Conservation (phyloP, 306 rosid species). For the Fragaria nilgerrensis region DNA sequence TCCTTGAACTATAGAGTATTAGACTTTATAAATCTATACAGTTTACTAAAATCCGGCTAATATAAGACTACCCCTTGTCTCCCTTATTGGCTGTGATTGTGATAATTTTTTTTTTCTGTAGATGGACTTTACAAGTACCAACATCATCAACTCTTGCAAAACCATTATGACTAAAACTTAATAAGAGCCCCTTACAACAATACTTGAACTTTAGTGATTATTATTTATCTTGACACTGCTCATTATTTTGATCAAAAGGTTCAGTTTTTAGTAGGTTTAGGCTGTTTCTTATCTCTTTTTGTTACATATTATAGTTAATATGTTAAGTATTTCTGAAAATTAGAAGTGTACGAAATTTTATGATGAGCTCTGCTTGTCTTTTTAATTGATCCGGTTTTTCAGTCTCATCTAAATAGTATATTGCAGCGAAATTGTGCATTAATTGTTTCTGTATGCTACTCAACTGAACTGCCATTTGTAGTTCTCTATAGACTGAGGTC, state of each 20-base stretch:
- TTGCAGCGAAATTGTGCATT: neutral
- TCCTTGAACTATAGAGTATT: constrained; percentile 33
- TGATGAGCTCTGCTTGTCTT: neutral
- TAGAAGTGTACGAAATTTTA: neutral
- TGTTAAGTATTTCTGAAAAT: neutral
- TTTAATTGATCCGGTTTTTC: neutral
- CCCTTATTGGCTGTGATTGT: constrained; percentile 8
- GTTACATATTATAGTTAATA: neutral
- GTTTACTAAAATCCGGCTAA: constrained; percentile 15
- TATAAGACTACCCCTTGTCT: constrained; percentile 18
- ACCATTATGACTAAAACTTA: neutral
- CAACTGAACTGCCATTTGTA: constrained; percentile 11
- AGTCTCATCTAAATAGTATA: neutral
- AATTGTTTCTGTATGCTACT: neutral
- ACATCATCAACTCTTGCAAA: neutral
- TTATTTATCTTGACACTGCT: neutral
- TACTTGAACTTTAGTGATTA: neutral
- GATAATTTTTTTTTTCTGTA: neutral
- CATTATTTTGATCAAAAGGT: constrained; percentile 11
- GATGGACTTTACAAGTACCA: neutral
- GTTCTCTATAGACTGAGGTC: constrained; percentile 21
- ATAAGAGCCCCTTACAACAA: neutral
- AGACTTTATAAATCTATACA: constrained; percentile 28
- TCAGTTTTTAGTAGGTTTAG: neutral
- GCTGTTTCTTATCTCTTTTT: neutral